Conservation (phyloP, 1,284 basidiomycete genomes). For the Ceratobasidium sp. region DNA sequence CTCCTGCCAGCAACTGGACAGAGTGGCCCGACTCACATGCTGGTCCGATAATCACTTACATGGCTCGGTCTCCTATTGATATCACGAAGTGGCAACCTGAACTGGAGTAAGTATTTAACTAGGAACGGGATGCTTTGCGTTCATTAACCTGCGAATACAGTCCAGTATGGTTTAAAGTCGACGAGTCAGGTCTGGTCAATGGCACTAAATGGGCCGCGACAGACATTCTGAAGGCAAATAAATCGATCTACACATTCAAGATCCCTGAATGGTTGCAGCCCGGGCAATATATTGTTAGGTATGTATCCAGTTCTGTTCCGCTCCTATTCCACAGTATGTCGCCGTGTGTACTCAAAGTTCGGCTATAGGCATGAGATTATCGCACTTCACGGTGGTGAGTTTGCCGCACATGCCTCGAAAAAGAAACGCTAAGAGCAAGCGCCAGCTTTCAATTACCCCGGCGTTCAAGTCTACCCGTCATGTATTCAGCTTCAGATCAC, state of each 20-base stretch:
- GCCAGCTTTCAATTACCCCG: slow-evolving; percentile 52
- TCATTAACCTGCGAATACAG: too few relatives aligned
- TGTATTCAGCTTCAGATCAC: slow-evolving; percentile 58
- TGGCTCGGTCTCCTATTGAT: slow-evolving; percentile 53
- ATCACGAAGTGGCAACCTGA: slow-evolving; percentile 58
- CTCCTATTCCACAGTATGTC: too few relatives aligned
- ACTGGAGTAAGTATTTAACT: too few relatives aligned
- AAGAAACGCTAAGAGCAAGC: not conserved
- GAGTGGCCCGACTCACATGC: slow-evolving; percentile 52
- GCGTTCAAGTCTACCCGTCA: slow-evolving; percentile 53
- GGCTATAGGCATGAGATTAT: slow-evolving; percentile 31
- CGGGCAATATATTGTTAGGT: slow-evolving; percentile 60
- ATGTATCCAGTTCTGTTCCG: too few relatives aligned
- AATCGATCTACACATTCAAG: slow-evolving; percentile 57
- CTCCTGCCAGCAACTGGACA: slow-evolving; percentile 59
- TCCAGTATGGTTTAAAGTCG: slow-evolving; percentile 61
- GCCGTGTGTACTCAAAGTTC: too few relatives aligned
- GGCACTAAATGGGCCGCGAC: slow-evolving; percentile 56
- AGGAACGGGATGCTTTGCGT: slow-evolving; percentile 54
- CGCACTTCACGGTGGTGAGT: slow-evolving; percentile 30
- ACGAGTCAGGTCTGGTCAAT: slow-evolving; percentile 54
- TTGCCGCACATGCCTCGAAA: not conserved
- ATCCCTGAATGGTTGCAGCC: slow-evolving; percentile 56
- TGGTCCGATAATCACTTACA: slow-evolving; percentile 59
- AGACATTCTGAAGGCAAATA: slow-evolving; percentile 53